Base-by-base conservation (phyloP, 805 yeast genomes). In the Schizosaccharomyces octosporus region DNA sequence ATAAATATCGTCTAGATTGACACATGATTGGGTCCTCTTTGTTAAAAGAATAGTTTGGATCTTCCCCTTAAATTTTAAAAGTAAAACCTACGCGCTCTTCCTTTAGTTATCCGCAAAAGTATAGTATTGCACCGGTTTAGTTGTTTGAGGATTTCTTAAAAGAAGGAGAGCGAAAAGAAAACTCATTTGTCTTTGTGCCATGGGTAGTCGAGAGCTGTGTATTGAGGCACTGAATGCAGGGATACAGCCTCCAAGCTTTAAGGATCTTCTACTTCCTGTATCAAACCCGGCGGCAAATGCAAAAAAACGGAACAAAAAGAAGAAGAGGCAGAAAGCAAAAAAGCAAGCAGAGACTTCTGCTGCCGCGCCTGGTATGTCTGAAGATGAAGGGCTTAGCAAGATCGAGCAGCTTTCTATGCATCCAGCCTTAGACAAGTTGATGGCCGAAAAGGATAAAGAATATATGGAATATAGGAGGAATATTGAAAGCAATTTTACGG, bases 301-400 rank as follows among this genome's bases (percentile, higher is more conserved):
- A 32, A 31, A 55, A n/a, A 63, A 63, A 58, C 63, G 63, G 36
- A 63, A 63, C 61, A 63, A 63, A 59, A 63, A 63, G 36, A 63
- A 63, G 63, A 63, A 63, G 59, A 48, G 24, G 27, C 36, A 21
- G 17, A 51, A 51, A 51, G 57, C 57, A 15, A 51, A 51, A 17
- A 51, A 51, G n/a, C 19, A 21, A 19, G 57, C 27, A 7, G 57
- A 21, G 13, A n/a, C 13, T 51, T 17, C 31, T 1, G 57, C 39
- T 5, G 51, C 21, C 27, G 21, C 51, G 21, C 15, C 41, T 4
- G 41, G 41, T 3, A 36, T 36, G 17, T 36, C 41, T 36, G 41
- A 36, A 13, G 41, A 36, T 36, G 41, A 36, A 13, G 41, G 41
- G 3, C 41, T 36, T 5, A 36, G 41, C 41, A 36, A 36, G 11